A percentile compares a stretch with the other conserved stretches of the same genome.
phyloP scores from a whole-genome alignment of 768 basidiomycete species.

The Tricholoma bakamatsutake region DNA sequence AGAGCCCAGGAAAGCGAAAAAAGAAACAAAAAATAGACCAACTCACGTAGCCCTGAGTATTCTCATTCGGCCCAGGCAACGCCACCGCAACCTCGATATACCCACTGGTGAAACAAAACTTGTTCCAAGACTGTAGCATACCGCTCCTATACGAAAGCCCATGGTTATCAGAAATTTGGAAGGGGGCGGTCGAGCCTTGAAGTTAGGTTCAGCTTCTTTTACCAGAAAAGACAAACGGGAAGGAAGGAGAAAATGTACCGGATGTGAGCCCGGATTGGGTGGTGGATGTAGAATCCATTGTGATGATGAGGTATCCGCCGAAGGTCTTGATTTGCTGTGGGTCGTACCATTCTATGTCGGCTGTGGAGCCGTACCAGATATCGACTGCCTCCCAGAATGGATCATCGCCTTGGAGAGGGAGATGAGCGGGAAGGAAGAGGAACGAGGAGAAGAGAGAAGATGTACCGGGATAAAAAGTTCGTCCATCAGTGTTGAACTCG shows the following conservation, averaged over 20 bases:
- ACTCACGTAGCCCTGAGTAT: constrained; percentile 45
- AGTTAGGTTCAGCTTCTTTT: neutral
- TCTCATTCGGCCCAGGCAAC: constrained; percentile 53
- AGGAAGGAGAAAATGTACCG: constrained; percentile 15
- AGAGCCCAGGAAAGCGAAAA: constrained; percentile 1
- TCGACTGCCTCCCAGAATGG: constrained; percentile 69
- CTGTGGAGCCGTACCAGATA: constrained; percentile 68
- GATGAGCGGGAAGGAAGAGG: constrained; percentile 31
- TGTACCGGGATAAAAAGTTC: constrained; percentile 17
- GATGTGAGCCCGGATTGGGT: constrained; percentile 24
- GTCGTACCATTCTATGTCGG: constrained; percentile 75
- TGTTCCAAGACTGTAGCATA: constrained; percentile 89
- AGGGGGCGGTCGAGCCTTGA: constrained; percentile 39
- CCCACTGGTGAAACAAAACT: constrained; percentile 80
- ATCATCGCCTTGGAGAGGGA: constrained; percentile 45
- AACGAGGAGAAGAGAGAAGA: too few relatives aligned
- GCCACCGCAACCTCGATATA: constrained; percentile 66
- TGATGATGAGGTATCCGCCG: constrained; percentile 63
- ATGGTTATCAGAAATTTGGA: constrained; percentile 45
- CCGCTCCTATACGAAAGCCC: constrained; percentile 59
- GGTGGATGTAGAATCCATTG: constrained; percentile 46
- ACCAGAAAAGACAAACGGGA: neutral
- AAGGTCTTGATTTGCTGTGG: constrained; percentile 59
- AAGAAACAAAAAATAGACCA: neutral
- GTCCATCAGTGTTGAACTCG: constrained; percentile 59